Base-by-base conservation (phyloP, 768 basidiomycete genomes). In the Tricholoma sp. region DNA sequence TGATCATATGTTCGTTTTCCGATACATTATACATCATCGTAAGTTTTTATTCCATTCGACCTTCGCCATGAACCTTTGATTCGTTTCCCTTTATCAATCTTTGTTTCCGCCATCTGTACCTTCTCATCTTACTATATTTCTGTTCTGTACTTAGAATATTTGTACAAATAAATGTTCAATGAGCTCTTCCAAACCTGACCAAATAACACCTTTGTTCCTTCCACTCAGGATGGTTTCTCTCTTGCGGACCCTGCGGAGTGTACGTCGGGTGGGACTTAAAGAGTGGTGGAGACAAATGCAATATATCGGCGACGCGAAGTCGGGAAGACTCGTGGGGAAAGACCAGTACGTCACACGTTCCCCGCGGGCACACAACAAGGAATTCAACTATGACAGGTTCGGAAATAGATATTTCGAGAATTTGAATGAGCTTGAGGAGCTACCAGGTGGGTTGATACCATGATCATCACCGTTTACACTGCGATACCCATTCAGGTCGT, bases 341-440 rank as follows among this genome's bases (percentile, higher is more conserved):
- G 93, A 96, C 78, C 86, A 88, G 94, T 97, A 65, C 62, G 91
- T 86, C 55, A 22, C 11, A 14, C 24, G 53, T 43, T 37, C 32
- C 24, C 58, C 39, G 19, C 12, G 11, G 7, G 21, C 41, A 32
- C 21, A 47, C 29, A 27, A 49, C 45, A 52, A 47, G 55, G 43
- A 54, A 43, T 34, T 43, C 19, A 51, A 18, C 22, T 59, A 50
- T 52, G 58, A 21, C 64, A 94, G 91, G 69, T 93, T 96, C 71
- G 96, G 94, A 45, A 98, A 98, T 81, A 81, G 82, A 59, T 98
- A 95, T 74, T 98, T 82, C 64, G 93, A 98, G 79, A 97, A 98
- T 73, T 69, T 85, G 70, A 91, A 95, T 67, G 79, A 83, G 27
- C 82, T 86, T 61, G 89, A 96, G 64, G 94, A 98, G 69, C 72